Base-by-base conservation (phyloP, 1,284 basidiomycete genomes). In the Ceratobasidium sp. region DNA sequence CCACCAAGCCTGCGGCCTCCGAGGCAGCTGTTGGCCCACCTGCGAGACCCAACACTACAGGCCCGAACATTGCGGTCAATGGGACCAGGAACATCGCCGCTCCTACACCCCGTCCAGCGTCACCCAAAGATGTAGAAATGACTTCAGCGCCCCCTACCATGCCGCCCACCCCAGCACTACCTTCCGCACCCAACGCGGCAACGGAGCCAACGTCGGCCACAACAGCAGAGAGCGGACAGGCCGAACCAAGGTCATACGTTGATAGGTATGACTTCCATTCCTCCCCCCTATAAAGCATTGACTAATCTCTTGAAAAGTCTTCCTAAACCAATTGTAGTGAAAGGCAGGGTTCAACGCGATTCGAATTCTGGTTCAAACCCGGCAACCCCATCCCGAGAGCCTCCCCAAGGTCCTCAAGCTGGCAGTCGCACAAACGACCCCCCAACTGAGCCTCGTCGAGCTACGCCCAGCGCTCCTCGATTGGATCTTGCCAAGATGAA, bases 341-440 rank as follows among this genome's bases (percentile, higher is more conserved):
- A 62, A 36, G 71, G 71, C 15, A 50, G 71, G 22, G 71, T 73
- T 22, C 71, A 73, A 54, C 50, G 71, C 47, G 71, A 73, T 27
- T 11, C 31, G 4, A 41, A 50, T 33, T 36, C 48, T 9, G 31
- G 22, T 41, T 62, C 69, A 17, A 73, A 56, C 33, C 69, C 69
- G 17, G 57, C 71, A n/a, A 31, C 75, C 44, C 15, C 57, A 24
- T n/a, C 75, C 22, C 71, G 69, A 56, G 85, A 88, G 56, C 77
- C 83, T 0, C 81, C 83, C 17, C 83, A 85, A 71, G 36, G 36
- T 5, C 86, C 86, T 2, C 86, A 73, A 19, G 22, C 31, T 33
- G 29, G 22, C 27, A 22, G 86, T 41, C 84, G 85, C 15, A 54
- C 51, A 19, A 73, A 44, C 73, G 77, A 41, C 29, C 78, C 76